Conservation (phyloP, 352 stramenopile genomes). For the Phytophthora foliorum region DNA sequence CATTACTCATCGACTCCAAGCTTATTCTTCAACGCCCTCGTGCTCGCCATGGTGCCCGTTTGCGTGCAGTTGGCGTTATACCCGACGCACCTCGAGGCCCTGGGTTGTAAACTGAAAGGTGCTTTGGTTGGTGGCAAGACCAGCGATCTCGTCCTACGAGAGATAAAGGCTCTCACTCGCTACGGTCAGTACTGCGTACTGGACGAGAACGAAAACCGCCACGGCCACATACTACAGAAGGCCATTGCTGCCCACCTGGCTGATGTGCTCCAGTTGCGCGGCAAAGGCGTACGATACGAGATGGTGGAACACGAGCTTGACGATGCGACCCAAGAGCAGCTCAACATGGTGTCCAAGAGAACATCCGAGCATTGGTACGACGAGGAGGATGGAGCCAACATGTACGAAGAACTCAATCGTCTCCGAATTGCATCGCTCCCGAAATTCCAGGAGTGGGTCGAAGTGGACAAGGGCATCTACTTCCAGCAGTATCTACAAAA, state of each 20-base stretch:
- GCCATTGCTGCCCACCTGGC: conserved; percentile 49
- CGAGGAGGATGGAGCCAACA: conserved; percentile 26
- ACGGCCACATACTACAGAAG: conserved; percentile 55
- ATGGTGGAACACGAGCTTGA: conserved; percentile 45
- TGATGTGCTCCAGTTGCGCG: conserved; percentile 39
- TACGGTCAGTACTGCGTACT: conserved; percentile 43
- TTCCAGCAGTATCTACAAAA: conserved; percentile 32
- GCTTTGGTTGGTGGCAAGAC: conserved; percentile 24
- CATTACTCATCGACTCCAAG: conserved; percentile 19
- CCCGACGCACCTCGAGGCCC: conserved; percentile 27
- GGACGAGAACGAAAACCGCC: conserved; percentile 38
- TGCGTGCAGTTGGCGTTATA: conserved; percentile 49
- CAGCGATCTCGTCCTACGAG: conserved; percentile 28
- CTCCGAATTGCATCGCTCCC: conserved; percentile 50
- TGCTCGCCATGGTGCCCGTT: conserved; percentile 52
- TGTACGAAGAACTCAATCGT: conserved; percentile 45
- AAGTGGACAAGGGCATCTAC: conserved; percentile 40
- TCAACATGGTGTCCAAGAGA: conserved; percentile 17
- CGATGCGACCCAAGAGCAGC: conserved; percentile 16
- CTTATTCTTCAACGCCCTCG: conserved; percentile 44
- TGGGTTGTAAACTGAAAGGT: conserved; percentile 13
- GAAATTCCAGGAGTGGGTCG: conserved; percentile 52
- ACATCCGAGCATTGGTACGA: conserved; percentile 16
- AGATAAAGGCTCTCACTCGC: conserved; percentile 36
- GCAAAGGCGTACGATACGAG: conserved; percentile 47